These are phyloP conservation scores for Claviceps digitariae DNA, from an alignment of 2,329 filamentous ascomycete genomes.

Conservation along the genomic window DNA sequence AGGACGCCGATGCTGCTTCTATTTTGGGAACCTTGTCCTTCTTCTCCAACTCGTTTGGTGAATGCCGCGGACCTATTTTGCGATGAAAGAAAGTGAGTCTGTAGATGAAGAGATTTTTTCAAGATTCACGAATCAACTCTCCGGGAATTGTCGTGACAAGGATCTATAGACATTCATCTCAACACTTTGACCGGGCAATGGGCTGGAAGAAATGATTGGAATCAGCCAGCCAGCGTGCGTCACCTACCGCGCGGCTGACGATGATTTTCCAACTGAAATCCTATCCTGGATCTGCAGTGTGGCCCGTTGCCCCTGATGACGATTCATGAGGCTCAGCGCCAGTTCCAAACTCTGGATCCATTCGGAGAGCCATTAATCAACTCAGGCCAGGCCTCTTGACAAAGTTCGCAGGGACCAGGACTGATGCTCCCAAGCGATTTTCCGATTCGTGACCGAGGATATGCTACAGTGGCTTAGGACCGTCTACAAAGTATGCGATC, in stretches of 20 bases:
- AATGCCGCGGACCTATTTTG: background rate
- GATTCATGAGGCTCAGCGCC: background rate
- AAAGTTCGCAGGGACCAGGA: no score
- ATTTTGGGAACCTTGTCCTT: background rate
- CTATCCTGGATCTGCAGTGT: background rate
- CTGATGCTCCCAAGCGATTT: background rate
- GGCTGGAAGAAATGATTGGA: background rate
- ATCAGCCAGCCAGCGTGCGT: background rate
- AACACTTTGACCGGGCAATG: background rate
- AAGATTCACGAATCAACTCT: background rate
- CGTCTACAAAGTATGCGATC: slow-evolving; percentile 16
- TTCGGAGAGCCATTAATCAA: background rate
- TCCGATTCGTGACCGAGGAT: background rate
- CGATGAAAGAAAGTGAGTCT: background rate
- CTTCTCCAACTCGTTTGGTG: background rate
- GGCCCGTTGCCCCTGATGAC: background rate
- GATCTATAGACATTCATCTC: background rate
- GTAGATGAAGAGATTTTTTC: background rate
- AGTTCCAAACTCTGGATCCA: background rate
- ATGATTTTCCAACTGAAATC: background rate
- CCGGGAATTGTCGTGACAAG: background rate
- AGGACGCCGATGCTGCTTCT: background rate
- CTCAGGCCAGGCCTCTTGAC: no score
- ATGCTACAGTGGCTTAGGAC: slow-evolving; percentile 6
- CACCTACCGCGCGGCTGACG: background rate